Evolutionary conservation across 306 rosid species (phyloP), one percentile per base, ranked within the genome.

Genomic region (Quercus suber): DNA sequence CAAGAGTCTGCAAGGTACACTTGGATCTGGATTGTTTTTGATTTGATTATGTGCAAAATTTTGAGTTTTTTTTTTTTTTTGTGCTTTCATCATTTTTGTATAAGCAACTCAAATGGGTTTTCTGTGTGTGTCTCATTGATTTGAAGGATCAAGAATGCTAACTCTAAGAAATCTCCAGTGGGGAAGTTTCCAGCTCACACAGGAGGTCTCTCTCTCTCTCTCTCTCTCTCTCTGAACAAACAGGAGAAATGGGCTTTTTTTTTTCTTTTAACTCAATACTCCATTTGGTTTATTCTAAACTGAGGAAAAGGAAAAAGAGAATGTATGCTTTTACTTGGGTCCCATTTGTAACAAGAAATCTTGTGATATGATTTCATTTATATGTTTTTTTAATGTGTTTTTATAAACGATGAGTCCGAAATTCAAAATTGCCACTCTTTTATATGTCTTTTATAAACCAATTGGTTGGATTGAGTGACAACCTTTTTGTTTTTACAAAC

Each of bases 1-100:
- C 98, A 95, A 82, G 98, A 95, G 80, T 89, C 99, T 71, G 69
- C 76, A 14, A 91, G 97, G 98, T 89, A 78, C 53, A 8, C 20
- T 51, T 55, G 23, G 31, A 23, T 80, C 37, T 69, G 84, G 17
- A 33, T 79, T 55, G 33, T 58, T 30, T 80, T 76, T n/a, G 53
- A 11, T 27, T 23, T 55, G 31, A 3, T 25, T 7, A 35, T 28
- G 14, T 1, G 14, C 30, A 43, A 51, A 61, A 53, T 57, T 35
- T 35, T 35, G 0, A 35, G 67, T 64, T 28, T 31, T 64, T 11
- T 35, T 35, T 35, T 30, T 64, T 11, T 35, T 35, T 5, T 41
- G 45, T 49, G 12, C 25, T 33, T 74, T 52, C 30, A 17, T 56
- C n/a, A 37, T 55, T 82, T 53, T 53, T 30, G 55, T 60, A 5